These are phyloP conservation scores for Podospora sp. DNA, from an alignment of 495 filamentous ascomycete species.

Conservation along the genomic window DNA sequence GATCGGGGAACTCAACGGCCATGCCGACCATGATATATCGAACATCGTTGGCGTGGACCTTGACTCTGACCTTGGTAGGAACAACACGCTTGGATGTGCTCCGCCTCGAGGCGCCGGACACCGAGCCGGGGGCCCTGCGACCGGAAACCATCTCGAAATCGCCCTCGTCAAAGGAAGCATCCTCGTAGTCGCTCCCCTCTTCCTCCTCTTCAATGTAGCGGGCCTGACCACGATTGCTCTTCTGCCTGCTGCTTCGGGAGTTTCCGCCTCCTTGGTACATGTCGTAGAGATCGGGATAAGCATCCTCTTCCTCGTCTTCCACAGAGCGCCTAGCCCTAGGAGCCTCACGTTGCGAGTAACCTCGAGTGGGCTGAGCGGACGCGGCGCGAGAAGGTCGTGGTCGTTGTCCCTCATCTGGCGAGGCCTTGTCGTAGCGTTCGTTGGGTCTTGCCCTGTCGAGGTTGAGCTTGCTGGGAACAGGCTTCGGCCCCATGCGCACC, in stretches of 20 bases:
- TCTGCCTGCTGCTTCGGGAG: conserved; percentile 40
- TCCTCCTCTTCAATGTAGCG: conserved; percentile 75
- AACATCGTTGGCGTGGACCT: conserved; percentile 90
- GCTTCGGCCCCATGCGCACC: conserved; percentile 57
- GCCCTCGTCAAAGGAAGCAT: conserved; percentile 67
- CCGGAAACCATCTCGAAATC: conserved; percentile 81
- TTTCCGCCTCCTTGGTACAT: conserved; percentile 55
- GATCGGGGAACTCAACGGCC: conserved; percentile 71
- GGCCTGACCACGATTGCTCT: conserved; percentile 40
- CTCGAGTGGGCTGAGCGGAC: conserved; percentile 47
- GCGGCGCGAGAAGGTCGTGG: conserved; percentile 40
- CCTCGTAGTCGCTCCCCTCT: conserved; percentile 71
- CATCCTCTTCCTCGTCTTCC: conserved; percentile 60
- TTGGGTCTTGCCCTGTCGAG: conserved; percentile 52
- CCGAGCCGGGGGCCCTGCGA: conserved; percentile 43
- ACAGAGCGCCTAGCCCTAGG: conserved; percentile 34
- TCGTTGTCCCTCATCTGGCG: conserved; percentile 46
- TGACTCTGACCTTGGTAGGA: conserved; percentile 72
- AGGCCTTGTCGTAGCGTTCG: conserved; percentile 53
- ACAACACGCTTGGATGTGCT: conserved; percentile 51
- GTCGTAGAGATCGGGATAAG: conserved; percentile 69
- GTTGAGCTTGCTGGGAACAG: conserved; percentile 55
- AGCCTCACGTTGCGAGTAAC: conserved; percentile 50
- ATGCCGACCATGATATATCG: conserved; percentile 86
- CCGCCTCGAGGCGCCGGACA: conserved; percentile 42